These are phyloP conservation scores for Thelonectria rubi DNA, from an alignment of 2,329 filamentous ascomycete species.

Conservation along the genomic window DNA sequence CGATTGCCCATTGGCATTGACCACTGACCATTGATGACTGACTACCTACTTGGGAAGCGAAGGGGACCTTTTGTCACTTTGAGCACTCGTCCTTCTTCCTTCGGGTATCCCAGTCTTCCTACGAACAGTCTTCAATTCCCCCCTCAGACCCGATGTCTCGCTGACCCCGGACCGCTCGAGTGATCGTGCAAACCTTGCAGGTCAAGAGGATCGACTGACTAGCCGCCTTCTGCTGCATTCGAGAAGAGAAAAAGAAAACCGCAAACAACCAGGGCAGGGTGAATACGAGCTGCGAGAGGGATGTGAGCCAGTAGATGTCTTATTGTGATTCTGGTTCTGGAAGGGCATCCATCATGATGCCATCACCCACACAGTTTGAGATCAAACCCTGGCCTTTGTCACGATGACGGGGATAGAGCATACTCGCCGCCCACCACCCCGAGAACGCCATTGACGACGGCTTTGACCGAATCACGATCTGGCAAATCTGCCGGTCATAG, in stretches of 20 bases:
- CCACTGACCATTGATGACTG: constrained; percentile 11
- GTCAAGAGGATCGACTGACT: constrained; percentile 21
- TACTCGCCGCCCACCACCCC: constrained; percentile 18
- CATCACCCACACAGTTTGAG: constrained; percentile 23
- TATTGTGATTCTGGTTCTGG: constrained; percentile 16
- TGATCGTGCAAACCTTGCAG: constrained; percentile 21
- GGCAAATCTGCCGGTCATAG: constrained; percentile 28
- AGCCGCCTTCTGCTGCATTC: constrained; percentile 16
- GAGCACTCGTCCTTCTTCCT: background rate
- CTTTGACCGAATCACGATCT: constrained; percentile 31
- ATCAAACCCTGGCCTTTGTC: constrained; percentile 23
- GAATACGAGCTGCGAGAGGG: constrained; percentile 32
- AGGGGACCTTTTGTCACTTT: constrained; percentile 7
- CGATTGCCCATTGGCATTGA: constrained; percentile 11
- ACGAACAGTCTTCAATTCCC: constrained; percentile 16
- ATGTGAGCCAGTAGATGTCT: constrained; percentile 19
- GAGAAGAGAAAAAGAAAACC: constrained; percentile 32
- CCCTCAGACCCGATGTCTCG: constrained; percentile 22
- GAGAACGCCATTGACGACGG: constrained; percentile 33
- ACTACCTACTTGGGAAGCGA: background rate
- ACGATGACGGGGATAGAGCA: constrained; percentile 22
- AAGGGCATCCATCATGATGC: constrained; percentile 21
- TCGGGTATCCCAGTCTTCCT: constrained; percentile 4
- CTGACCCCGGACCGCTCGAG: constrained; percentile 15
- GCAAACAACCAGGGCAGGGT: constrained; percentile 17